Base-by-base conservation (phyloP, 768 basidiomycete species). In the Boletus pseudopeckii region DNA sequence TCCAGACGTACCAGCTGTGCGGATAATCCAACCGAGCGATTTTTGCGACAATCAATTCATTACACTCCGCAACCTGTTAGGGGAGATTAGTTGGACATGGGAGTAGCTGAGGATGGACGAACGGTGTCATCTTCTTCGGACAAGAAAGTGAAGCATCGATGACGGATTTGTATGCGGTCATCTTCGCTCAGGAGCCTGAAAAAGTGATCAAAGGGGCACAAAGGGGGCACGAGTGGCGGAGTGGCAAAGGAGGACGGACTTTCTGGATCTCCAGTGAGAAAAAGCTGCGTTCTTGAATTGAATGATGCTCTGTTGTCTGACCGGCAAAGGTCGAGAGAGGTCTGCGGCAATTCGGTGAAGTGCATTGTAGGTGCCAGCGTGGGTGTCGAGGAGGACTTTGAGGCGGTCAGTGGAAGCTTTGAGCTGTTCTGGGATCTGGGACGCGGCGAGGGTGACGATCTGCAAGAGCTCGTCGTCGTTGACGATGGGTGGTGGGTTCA, bases 221-320 rank as follows among this genome's bases (percentile, higher is more conserved):
- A 65, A 56, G 46, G 51, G 53, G 38, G 33, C 18, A 14, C 13
- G 48, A 30, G 42, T 46, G 42, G 51, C 34, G 40, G 17, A 10
- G 36, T 18, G 45, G 42, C 36, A 34, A 45, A 14, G 42, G 22
- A 46, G 17, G 22, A 58, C 80, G 65, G 59, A 90, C 91, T 83
- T 90, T 73, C 85, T 74, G 32, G 85, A 86, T 64, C 80, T 77
- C 93, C 93, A 96, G 63, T 90, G 85, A 45, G 72, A 72, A 4
- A 85, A 68, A 3, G 84, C 85, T 1, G 79, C 77, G 61, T 94
- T 95, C 73, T 95, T 95, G 74, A 94, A 88, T 64, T 92, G 91
- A 51, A 95, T 88, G 57, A 92, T 90, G 24, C 88, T 84, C 67
- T 90, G 88, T 60, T 88, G 81, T 39, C 92, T 83, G 46, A 93